These are phyloP conservation scores for Solanum bulbocastanum DNA, from an alignment of 257 asterid genomes.

Conservation along the genomic window DNA sequence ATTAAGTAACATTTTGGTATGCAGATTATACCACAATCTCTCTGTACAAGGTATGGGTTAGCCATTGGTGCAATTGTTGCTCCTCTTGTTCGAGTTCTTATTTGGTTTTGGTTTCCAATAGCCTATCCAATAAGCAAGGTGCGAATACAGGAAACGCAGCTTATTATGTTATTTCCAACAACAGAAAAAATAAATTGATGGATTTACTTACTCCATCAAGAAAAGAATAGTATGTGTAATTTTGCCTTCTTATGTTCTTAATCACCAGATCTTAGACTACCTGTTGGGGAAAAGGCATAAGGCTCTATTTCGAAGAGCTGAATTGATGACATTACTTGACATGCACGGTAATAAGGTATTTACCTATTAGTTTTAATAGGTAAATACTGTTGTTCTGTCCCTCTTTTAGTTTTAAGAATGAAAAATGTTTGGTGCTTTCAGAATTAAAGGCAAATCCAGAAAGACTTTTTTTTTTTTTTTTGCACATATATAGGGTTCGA, in stretches of 20 bases:
- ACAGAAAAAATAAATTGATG: neutral
- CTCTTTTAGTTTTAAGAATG: neutral
- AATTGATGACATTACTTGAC: constrained; percentile 59
- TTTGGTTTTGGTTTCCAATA: constrained; percentile 46
- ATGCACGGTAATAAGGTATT: constrained; percentile 73
- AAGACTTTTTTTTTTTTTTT: neutral
- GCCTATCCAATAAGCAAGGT: constrained; percentile 82
- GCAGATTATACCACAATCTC: constrained; percentile 33
- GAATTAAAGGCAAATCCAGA: neutral
- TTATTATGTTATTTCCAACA: neutral
- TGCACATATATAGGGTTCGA: neutral
- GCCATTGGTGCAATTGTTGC: constrained; percentile 62
- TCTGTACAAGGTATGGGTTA: constrained; percentile 51
- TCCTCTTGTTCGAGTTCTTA: constrained; percentile 37
- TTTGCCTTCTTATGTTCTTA: neutral
- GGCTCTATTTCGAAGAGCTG: constrained; percentile 62
- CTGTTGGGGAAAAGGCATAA: constrained; percentile 56
- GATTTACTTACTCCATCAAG: neutral
- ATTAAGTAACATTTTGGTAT: neutral
- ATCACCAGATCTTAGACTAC: constrained; percentile 48
- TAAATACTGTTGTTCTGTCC: neutral
- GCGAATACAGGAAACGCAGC: neutral
- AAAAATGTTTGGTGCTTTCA: neutral
- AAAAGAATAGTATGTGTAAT: neutral
- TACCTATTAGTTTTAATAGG: neutral